A percentile compares a stretch with the other conserved stretches of the same genome.
phyloP scores from a whole-genome alignment of 2,329 filamentous ascomycete species.

The Aureobasidium sp. region DNA sequence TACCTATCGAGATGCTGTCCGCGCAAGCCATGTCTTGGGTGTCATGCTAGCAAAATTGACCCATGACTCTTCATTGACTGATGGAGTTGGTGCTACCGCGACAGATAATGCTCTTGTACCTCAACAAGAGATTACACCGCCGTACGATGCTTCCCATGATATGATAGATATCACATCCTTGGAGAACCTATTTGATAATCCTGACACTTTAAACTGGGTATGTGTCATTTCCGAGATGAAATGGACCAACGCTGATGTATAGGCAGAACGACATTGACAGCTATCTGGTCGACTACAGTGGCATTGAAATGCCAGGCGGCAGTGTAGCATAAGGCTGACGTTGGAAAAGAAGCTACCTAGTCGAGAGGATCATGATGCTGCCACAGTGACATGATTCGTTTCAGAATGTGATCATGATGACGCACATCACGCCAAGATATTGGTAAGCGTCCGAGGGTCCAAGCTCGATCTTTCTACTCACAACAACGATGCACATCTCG shows the following conservation, averaged over 20 bases:
- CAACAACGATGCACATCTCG: not conserved
- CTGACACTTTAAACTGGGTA: conserved; percentile 8
- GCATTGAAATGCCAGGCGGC: not conserved
- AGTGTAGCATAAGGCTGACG: not conserved
- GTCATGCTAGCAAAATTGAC: conserved; percentile 2
- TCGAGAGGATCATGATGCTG: not conserved
- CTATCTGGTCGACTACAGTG: conserved; percentile 4
- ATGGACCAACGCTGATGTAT: not conserved
- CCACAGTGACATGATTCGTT: not conserved
- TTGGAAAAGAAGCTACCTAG: not conserved
- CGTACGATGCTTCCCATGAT: not conserved
- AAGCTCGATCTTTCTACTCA: not conserved
- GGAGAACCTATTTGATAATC: not conserved
- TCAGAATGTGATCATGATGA: not conserved
- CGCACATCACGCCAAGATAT: not conserved
- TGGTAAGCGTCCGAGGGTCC: not conserved
- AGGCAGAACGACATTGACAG: conserved; percentile 2
- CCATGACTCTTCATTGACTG: not conserved
- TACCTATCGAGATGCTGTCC: not conserved
- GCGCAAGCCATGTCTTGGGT: not conserved
- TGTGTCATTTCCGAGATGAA: not conserved
- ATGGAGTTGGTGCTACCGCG: not conserved
- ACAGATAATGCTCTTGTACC: not conserved
- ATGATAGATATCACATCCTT: not conserved
- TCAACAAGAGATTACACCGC: not conserved